Conservation (phyloP, 2,329 filamentous ascomycete genomes). For the Blastomyces parvus region DNA sequence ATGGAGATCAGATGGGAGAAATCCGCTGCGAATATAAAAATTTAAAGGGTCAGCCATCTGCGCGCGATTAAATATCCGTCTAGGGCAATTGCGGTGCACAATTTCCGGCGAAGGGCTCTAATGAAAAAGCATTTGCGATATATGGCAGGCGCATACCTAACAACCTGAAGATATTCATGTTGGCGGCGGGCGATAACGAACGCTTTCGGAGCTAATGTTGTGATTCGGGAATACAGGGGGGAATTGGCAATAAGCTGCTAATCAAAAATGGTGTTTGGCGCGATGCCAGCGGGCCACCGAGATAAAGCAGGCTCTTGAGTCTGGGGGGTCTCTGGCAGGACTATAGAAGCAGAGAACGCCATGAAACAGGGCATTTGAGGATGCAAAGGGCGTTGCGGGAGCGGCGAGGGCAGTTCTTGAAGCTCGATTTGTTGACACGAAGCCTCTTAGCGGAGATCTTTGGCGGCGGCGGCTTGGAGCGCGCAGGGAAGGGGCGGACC, state of each 20-base stretch:
- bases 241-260: neutral
- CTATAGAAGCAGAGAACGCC: neutral
- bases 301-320: neutral
- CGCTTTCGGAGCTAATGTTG: neutral
- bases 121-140: neutral
- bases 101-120: neutral
- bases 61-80: neutral
- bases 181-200: conserved; percentile 19
- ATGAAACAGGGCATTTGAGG: conserved; percentile 2
- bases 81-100: neutral
- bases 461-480: neutral
- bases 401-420: neutral
- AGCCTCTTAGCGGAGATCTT: neutral
- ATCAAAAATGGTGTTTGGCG: neutral
- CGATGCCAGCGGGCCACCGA: neutral
- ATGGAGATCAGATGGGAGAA: conserved; percentile 93
- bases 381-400: neutral
- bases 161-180: conserved; percentile 62
- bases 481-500: neutral
- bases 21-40: conserved; percentile 54
- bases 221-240: neutral
- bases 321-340: neutral
- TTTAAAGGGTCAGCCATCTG: neutral
- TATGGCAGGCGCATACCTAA: conserved; percentile 42
- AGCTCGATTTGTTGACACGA: conserved; percentile 6